phyloP scores from a whole-genome alignment of 441 rosid species.

The Raphanus hybrid region DNA sequence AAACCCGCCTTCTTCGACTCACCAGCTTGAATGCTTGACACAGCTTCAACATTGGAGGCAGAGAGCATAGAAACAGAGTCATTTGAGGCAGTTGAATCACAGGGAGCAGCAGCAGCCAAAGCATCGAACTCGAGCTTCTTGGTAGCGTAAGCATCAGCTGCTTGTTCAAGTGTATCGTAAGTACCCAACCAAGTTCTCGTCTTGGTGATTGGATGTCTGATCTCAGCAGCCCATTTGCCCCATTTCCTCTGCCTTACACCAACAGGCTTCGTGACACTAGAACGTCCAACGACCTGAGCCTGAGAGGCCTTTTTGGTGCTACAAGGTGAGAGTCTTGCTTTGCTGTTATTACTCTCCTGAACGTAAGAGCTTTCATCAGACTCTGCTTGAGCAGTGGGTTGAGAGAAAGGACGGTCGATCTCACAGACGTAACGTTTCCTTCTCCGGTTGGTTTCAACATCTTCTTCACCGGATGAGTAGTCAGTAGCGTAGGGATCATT shows the following conservation, averaged over 20 bases:
- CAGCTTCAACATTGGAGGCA: constrained; percentile 40
- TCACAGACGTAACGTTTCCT: constrained; percentile 61
- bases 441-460: constrained; percentile 45
- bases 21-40: constrained; percentile 36
- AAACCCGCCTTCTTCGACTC: constrained; percentile 33
- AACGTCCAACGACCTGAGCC: constrained; percentile 1
- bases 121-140: too few species aligned
- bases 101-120: constrained; percentile 13
- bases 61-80: constrained; percentile 37
- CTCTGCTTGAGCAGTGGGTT: constrained; percentile 35
- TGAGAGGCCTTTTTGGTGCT: constrained; percentile 31
- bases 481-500: constrained; percentile 95
- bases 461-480: constrained; percentile 84
- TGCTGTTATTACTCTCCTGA: constrained; percentile 57
- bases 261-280: constrained; percentile 47
- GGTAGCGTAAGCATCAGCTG: too few species aligned
- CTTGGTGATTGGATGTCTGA: constrained; percentile 76
- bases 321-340: neutral
- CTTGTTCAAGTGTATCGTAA: too few species aligned
- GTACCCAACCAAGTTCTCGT: neutral
- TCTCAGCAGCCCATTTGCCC: constrained; percentile 99
- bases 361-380: constrained; percentile 59
- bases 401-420: constrained; percentile 50
- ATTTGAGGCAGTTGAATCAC: constrained; percentile 44
- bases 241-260: constrained; percentile 95